Evolutionary conservation across 305 asterid species (phyloP).

Genomic region (Fraxinus ornus): DNA sequence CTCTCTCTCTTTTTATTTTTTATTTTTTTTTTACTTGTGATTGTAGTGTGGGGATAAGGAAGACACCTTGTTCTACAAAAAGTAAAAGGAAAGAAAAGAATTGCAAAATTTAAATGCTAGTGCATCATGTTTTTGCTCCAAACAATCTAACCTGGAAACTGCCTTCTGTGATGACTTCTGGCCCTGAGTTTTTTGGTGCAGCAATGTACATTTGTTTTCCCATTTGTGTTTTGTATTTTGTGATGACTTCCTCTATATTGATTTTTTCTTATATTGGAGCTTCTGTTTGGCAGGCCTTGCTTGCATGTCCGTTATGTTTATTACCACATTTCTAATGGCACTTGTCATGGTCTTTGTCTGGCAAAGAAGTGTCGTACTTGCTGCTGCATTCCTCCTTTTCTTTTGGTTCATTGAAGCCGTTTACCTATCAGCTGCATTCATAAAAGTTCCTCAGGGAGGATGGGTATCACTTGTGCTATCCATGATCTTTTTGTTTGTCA

Average conservation of each 20-base stretch:
- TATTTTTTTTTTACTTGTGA: not conserved
- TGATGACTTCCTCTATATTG: not conserved
- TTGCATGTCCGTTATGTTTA: constrained; percentile 93
- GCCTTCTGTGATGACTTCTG: not conserved
- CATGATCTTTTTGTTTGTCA: constrained; percentile 61
- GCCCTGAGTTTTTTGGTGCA: not conserved
- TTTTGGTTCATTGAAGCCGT: constrained; percentile 71
- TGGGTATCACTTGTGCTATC: constrained; percentile 87
- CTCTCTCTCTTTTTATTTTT: not conserved
- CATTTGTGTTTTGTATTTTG: not conserved
- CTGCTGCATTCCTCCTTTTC: constrained; percentile 60
- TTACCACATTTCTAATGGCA: constrained; percentile 91
- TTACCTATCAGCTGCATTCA: constrained; percentile 63
- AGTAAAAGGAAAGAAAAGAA: not conserved
- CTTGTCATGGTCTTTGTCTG: constrained; percentile 82
- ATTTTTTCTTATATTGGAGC: constrained; percentile 16
- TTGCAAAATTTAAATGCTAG: not conserved
- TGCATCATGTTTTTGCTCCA: not conserved
- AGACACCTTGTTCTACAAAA: not conserved
- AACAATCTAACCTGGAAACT: not conserved
- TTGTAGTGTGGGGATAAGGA: not conserved
- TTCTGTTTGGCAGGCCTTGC: constrained; percentile 71
- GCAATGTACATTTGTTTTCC: not conserved
- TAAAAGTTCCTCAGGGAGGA: constrained; percentile 91
- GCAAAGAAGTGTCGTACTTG: constrained; percentile 63